Evolutionary conservation across 176 grass and related monocot species (phyloP).

Genomic region (Phyllostachys edulis): DNA sequence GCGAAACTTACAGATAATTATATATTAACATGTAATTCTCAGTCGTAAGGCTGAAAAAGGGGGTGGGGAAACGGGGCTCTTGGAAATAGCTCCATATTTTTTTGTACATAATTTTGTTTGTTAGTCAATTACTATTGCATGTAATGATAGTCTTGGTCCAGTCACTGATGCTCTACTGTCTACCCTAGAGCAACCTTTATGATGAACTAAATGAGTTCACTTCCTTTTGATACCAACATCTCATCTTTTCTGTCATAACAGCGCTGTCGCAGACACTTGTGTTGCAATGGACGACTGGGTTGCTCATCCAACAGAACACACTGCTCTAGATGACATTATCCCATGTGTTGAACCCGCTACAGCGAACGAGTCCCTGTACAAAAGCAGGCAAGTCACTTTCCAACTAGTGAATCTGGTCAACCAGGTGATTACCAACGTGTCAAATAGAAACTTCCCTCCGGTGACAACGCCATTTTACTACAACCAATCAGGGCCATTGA

Average conservation of each 20-base stretch:
- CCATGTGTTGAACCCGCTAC: constrained; percentile 76
- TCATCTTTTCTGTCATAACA: constrained; percentile 28
- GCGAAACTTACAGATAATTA: background rate
- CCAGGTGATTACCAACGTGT: constrained; percentile 62
- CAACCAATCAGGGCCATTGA: constrained; percentile 82
- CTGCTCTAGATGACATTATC: constrained; percentile 84
- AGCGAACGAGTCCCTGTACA: constrained; percentile 68
- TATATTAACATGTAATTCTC: background rate
- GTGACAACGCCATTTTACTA: constrained; percentile 49
- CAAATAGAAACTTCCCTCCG: constrained; percentile 63
- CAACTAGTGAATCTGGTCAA: constrained; percentile 81
- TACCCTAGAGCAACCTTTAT: background rate
- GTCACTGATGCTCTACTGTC: background rate
- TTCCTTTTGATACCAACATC: background rate
- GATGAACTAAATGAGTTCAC: background rate
- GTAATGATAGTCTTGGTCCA: too few species aligned
- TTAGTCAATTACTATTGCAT: background rate
- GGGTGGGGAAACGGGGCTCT: too few species aligned
- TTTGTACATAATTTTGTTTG: background rate
- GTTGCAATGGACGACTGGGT: constrained; percentile 88
- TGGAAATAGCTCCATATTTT: background rate
- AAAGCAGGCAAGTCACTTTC: constrained; percentile 63
- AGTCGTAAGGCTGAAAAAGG: background rate
- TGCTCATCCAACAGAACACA: constrained; percentile 68
- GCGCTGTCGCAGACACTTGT: constrained; percentile 73